Evolutionary conservation across 2,329 filamentous ascomycete species (phyloP).

Genomic region (Trichophyton schoenleinii): DNA sequence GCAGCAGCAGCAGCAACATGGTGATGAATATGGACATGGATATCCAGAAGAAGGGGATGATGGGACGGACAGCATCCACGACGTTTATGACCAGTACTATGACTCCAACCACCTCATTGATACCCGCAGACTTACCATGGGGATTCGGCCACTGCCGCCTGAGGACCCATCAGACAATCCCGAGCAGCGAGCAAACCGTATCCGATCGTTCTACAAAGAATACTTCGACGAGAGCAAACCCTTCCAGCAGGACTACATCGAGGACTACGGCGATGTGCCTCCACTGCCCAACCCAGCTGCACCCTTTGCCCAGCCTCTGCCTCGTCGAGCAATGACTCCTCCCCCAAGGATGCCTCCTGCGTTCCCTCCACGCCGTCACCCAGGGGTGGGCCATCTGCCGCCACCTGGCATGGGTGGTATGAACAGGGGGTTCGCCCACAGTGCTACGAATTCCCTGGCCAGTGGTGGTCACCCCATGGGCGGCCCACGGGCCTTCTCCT

Average conservation of each 20-base stretch:
- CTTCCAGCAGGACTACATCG: slow-evolving; percentile 49
- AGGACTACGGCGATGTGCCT: slow-evolving; percentile 56
- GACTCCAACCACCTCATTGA: slow-evolving; percentile 22
- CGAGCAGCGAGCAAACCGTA: slow-evolving; percentile 87
- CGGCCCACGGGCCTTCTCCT: slow-evolving; percentile 49
- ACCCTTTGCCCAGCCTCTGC: slow-evolving; percentile 71
- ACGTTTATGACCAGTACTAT: slow-evolving; percentile 17
- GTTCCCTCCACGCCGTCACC: slow-evolving; percentile 31
- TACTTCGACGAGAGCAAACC: slow-evolving; percentile 82
- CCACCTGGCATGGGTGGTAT: slow-evolving; percentile 15
- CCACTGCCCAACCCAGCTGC: slow-evolving; percentile 25
- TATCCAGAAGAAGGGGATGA: neutral
- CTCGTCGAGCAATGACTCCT: slow-evolving; percentile 88
- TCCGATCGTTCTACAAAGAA: slow-evolving; percentile 98
- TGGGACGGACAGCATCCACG: slow-evolving; percentile 11
- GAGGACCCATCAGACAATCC: slow-evolving; percentile 81
- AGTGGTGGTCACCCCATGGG: slow-evolving; percentile 21
- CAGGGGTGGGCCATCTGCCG: slow-evolving; percentile 16
- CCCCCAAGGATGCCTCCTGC: slow-evolving; percentile 58
- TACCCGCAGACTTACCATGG: slow-evolving; percentile 44
- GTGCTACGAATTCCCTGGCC: slow-evolving; percentile 10
- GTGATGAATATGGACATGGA: neutral
- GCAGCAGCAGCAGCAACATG: slow-evolving; percentile 1
- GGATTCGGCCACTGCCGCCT: slow-evolving; percentile 72
- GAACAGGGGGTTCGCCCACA: slow-evolving; percentile 15